phyloP scores from a whole-genome alignment of 2,329 filamentous ascomycete genomes.

The Fusarium luffae region DNA sequence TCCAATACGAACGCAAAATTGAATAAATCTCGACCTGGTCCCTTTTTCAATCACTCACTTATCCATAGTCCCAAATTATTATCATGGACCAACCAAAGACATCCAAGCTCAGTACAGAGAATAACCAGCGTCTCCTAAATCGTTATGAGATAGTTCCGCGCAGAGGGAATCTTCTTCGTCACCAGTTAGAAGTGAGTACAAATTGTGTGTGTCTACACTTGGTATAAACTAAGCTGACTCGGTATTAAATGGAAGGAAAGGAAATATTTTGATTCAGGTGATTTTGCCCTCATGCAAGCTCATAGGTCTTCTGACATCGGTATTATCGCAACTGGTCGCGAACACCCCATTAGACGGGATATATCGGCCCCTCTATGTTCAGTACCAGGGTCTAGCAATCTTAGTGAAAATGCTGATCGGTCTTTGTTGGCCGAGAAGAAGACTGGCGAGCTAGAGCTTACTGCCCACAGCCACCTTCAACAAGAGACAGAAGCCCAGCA shows the following conservation, averaged over 20 bases:
- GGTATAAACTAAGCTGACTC: conserved; percentile 1
- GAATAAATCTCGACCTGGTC: background rate
- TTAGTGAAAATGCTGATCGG: background rate
- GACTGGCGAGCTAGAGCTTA: background rate
- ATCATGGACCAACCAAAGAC: background rate
- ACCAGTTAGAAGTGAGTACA: conserved; percentile 29
- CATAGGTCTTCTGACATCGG: conserved; percentile 31
- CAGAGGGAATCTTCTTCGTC: conserved; percentile 27
- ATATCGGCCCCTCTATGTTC: conserved; percentile 27
- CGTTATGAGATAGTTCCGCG: conserved; percentile 22
- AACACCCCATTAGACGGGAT: conserved; percentile 27
- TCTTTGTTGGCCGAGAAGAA: background rate
- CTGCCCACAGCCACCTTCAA: conserved; percentile 1
- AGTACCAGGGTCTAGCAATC: conserved; percentile 33
- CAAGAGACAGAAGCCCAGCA: background rate
- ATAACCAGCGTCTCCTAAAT: background rate
- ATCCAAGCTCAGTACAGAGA: background rate
- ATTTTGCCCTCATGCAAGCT: conserved; percentile 37
- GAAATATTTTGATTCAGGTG: conserved; percentile 38
- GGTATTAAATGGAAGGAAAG: background rate
- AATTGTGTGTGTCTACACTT: background rate
- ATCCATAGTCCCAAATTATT: background rate
- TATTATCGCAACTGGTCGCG: conserved; percentile 22
- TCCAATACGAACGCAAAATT: background rate
- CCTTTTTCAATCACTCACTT: background rate